Percentiles rank a stretch among this genome's conserved stretches.
Evolutionary conservation across 2,329 filamentous ascomycete genomes (phyloP).

Genomic region (Coleophoma eucalyptorum): DNA sequence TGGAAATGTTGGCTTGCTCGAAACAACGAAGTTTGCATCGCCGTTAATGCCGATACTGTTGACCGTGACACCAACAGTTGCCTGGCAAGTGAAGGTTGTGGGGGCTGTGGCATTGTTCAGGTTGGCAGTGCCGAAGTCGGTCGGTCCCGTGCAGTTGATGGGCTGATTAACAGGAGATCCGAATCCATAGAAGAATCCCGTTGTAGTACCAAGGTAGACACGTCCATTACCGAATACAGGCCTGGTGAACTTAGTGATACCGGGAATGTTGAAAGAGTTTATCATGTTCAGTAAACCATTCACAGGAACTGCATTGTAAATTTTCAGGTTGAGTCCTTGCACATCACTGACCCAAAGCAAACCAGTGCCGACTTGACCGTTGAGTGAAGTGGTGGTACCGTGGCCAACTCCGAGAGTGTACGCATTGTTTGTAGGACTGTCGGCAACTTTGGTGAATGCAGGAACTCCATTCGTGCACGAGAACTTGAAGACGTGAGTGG

Average conservation of each 20-base stretch:
- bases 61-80: slow-evolving; percentile 39
- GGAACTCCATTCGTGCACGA: slow-evolving; percentile 46
- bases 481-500: slow-evolving; percentile 55
- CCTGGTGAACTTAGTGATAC: slow-evolving; percentile 51
- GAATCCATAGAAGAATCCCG: slow-evolving; percentile 50
- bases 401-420: slow-evolving; percentile 52
- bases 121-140: slow-evolving; percentile 42
- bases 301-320: slow-evolving; percentile 48
- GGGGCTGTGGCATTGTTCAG: slow-evolving; percentile 31
- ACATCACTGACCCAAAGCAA: slow-evolving; percentile 54
- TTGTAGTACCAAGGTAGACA: slow-evolving; percentile 48
- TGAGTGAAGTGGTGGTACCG: slow-evolving; percentile 51
- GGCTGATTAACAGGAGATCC: slow-evolving; percentile 50
- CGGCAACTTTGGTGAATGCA: slow-evolving; percentile 48
- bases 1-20: slow-evolving; percentile 25
- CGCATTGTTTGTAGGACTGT: slow-evolving; percentile 44
- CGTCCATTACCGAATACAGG: slow-evolving; percentile 54
- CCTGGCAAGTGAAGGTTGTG: slow-evolving; percentile 41
- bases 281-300: slow-evolving; percentile 42
- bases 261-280: slow-evolving; percentile 46
- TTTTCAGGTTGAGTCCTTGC: slow-evolving; percentile 45
- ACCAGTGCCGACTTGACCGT: slow-evolving; percentile 49
- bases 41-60: slow-evolving; percentile 33
- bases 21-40: slow-evolving; percentile 33
- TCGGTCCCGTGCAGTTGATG: slow-evolving; percentile 47